phyloP scores from a whole-genome alignment of 169 alveolate genomes.

The Plasmodium blacklocki region DNA sequence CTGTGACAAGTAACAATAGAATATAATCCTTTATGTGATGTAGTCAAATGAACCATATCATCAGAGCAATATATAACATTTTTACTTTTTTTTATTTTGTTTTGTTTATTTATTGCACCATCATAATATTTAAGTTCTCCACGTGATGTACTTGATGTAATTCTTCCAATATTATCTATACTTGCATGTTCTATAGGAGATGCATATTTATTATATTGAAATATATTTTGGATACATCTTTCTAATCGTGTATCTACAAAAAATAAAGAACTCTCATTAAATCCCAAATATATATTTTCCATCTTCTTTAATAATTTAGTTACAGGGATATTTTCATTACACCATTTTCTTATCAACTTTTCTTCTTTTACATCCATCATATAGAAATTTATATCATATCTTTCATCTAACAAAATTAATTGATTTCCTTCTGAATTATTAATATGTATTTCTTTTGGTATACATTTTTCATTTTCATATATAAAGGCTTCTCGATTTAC shows the following conservation, averaged over 20 bases:
- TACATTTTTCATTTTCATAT: slow-evolving; percentile 53
- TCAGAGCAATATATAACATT: slow-evolving; percentile 24
- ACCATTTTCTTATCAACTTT: slow-evolving; percentile 39
- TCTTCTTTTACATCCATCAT: slow-evolving; percentile 48
- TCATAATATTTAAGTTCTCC: slow-evolving; percentile 71
- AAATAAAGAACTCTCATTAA: slow-evolving; percentile 26
- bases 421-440: slow-evolving; percentile 48
- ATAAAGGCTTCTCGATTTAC: slow-evolving; percentile 1
- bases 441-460: slow-evolving; percentile 34
- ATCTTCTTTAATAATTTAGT: slow-evolving; percentile 21
- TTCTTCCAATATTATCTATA: slow-evolving; percentile 59
- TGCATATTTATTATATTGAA: slow-evolving; percentile 38
- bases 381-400: slow-evolving; percentile 40
- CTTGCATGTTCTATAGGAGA: slow-evolving; percentile 60
- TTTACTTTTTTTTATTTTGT: slow-evolving; percentile 48
- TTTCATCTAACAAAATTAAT: slow-evolving; percentile 35
- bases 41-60: slow-evolving; percentile 57
- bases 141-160: slow-evolving; percentile 9
- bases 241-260: slow-evolving; percentile 52
- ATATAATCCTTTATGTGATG: slow-evolving; percentile 29
- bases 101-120: slow-evolving; percentile 58
- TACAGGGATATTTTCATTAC: slow-evolving; percentile 38
- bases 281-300: slow-evolving; percentile 62
- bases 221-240: slow-evolving; percentile 37
- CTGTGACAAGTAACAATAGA: slow-evolving; percentile 51